Evolutionary conservation across 441 rosid species (phyloP).

Genomic region (Populus hybrid): DNA sequence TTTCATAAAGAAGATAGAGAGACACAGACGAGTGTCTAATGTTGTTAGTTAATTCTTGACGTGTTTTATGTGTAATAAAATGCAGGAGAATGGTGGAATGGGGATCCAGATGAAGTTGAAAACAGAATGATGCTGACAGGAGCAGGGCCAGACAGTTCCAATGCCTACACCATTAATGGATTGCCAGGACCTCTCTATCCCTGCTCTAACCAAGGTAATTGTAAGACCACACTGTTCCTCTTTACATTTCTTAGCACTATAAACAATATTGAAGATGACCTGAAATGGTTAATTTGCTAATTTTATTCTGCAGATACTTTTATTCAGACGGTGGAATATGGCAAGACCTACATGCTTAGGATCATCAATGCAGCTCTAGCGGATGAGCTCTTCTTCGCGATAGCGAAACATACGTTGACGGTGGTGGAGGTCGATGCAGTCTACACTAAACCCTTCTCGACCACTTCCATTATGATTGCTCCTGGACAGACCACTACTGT

Average conservation of each 20-base stretch:
- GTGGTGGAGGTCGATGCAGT: slow-evolving; percentile 56
- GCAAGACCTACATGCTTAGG: slow-evolving; percentile 55
- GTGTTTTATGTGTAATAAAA: background rate
- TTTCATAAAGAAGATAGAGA: background rate
- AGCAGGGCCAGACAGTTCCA: slow-evolving; percentile 39
- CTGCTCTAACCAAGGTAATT: slow-evolving; percentile 54
- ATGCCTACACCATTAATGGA: slow-evolving; percentile 62
- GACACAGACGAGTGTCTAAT: background rate
- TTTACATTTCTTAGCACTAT: background rate
- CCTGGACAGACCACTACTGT: slow-evolving; percentile 63
- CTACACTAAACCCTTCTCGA: slow-evolving; percentile 50
- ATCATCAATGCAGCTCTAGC: slow-evolving; percentile 56
- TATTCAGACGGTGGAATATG: slow-evolving; percentile 38
- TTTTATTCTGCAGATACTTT: slow-evolving; percentile 40
- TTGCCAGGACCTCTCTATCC: slow-evolving; percentile 64
- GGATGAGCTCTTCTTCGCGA: slow-evolving; percentile 52
- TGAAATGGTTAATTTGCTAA: background rate
- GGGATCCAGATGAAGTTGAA: slow-evolving; percentile 49
- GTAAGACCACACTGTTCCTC: background rate
- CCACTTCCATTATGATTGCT: slow-evolving; percentile 46
- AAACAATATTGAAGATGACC: background rate
- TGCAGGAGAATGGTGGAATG: slow-evolving; percentile 69
- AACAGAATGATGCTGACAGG: slow-evolving; percentile 42
- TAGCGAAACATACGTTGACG: slow-evolving; percentile 43
- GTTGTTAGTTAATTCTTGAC: background rate